phyloP scores from a whole-genome alignment of 1,139 yeast species.

The Kodamaea derodonti region DNA sequence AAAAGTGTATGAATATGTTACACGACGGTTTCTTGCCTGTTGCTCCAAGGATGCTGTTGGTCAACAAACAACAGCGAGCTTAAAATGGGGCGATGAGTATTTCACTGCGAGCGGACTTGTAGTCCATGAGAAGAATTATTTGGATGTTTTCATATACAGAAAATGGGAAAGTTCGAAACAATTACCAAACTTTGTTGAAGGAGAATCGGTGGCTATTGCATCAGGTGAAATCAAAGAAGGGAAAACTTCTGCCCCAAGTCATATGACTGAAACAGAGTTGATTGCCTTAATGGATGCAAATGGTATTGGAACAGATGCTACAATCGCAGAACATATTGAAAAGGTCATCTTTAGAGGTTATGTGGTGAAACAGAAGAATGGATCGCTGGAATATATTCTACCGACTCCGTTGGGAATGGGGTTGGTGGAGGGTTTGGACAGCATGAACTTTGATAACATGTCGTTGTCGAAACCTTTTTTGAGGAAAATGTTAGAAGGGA shows the following conservation, averaged over 20 bases:
- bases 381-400: conserved; percentile 41
- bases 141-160: conserved; percentile 75
- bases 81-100: conserved; percentile 75
- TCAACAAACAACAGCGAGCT: conserved; percentile 53
- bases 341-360: conserved; percentile 70
- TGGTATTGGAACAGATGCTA: conserved; percentile 98
- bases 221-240: conserved; percentile 67
- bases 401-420: conserved; percentile 89
- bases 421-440: conserved; percentile 82
- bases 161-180: conserved; percentile 70
- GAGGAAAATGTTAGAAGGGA: conserved; percentile 69
- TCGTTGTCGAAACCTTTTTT: conserved; percentile 88
- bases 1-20: conserved; percentile 82
- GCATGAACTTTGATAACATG: conserved; percentile 63
- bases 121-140: conserved; percentile 69
- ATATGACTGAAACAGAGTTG: conserved; percentile 87
- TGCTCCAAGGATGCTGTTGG: conserved; percentile 92
- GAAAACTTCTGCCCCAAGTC: conserved; percentile 72
- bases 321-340: conserved; percentile 96
- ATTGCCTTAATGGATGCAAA: conserved; percentile 94
- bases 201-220: conserved; percentile 52
- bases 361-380: conserved; percentile 45
- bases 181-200: conserved; percentile 61
- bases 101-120: conserved; percentile 70
- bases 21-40: conserved; percentile 83